These are phyloP conservation scores for Corymbia calophylla DNA, from an alignment of 441 rosid species.

Conservation along the genomic window DNA sequence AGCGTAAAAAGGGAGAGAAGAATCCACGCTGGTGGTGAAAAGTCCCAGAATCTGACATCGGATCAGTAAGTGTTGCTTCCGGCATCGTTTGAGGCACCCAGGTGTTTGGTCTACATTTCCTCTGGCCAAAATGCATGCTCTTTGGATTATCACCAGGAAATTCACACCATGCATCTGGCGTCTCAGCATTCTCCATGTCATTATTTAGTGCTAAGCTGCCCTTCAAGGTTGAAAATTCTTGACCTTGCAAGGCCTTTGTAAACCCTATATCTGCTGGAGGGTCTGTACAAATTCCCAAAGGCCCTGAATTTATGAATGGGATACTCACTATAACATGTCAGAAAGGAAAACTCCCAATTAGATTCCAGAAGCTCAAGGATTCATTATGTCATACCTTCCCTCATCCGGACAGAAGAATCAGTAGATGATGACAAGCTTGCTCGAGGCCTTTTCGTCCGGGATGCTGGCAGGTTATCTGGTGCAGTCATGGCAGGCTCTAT, in stretches of 20 bases:
- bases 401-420: slow-evolving; percentile 61
- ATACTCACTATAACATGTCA: background rate
- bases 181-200: slow-evolving; percentile 57
- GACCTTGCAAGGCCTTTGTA: slow-evolving; percentile 98
- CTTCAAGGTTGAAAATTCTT: slow-evolving; percentile 80
- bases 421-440: slow-evolving; percentile 54
- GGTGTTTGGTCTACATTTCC: slow-evolving; percentile 51
- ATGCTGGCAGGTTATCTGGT: slow-evolving; percentile 65
- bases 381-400: slow-evolving; percentile 48
- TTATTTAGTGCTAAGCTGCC: slow-evolving; percentile 51
- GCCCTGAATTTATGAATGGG: slow-evolving; percentile 26
- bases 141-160: slow-evolving; percentile 45
- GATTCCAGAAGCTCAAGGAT: background rate
- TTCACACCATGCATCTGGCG: slow-evolving; percentile 51
- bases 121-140: slow-evolving; percentile 32
- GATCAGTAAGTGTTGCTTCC: background rate
- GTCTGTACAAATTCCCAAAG: slow-evolving; percentile 54
- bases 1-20: slow-evolving; percentile 36
- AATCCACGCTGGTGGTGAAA: slow-evolving; percentile 38
- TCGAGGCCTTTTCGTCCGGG: slow-evolving; percentile 81
- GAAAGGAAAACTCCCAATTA: background rate
- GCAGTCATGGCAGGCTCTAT: slow-evolving; percentile 90
- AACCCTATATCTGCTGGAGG: slow-evolving; percentile 58
- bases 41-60: slow-evolving; percentile 29
- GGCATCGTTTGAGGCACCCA: slow-evolving; percentile 36